A percentile compares a stretch with the other conserved stretches of the same genome.
Conservation (phyloP, 257 asterid species). For the Solanum dulcamara region DNA sequence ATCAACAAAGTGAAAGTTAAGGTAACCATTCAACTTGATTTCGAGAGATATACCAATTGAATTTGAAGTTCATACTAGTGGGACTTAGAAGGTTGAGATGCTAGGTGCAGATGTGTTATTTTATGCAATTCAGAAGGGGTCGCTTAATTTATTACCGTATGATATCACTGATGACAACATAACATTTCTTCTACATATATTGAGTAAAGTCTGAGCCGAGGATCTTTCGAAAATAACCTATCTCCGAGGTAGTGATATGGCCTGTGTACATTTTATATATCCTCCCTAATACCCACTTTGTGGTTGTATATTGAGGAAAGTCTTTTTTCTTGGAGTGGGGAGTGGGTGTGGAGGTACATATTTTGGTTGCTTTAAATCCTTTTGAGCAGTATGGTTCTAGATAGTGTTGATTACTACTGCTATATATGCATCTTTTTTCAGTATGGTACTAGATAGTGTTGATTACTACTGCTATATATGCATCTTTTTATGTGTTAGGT, state of each 20-base stretch:
- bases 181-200: not conserved
- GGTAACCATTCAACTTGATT: not conserved
- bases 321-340: not conserved
- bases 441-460: not conserved
- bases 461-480: not conserved
- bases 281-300: no score
- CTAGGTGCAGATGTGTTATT: not conserved
- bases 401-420: not conserved
- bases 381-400: not conserved
- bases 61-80: not conserved
- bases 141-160: not conserved
- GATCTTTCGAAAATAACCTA: no score
- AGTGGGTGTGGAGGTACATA: not conserved
- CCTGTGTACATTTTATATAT: no score
- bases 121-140: not conserved
- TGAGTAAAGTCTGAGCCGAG: not conserved
- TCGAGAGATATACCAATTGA: not conserved
- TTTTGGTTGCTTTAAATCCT: not conserved
- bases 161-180: not conserved
- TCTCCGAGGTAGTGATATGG: fast-evolving
- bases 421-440: not conserved
- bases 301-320: not conserved
- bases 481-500: not conserved
- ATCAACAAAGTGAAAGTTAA: not conserved
- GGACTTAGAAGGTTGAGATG: not conserved